These are phyloP conservation scores for Simmondsia chinensis DNA, from an alignment of 148 eudicot species.

Conservation along the genomic window DNA sequence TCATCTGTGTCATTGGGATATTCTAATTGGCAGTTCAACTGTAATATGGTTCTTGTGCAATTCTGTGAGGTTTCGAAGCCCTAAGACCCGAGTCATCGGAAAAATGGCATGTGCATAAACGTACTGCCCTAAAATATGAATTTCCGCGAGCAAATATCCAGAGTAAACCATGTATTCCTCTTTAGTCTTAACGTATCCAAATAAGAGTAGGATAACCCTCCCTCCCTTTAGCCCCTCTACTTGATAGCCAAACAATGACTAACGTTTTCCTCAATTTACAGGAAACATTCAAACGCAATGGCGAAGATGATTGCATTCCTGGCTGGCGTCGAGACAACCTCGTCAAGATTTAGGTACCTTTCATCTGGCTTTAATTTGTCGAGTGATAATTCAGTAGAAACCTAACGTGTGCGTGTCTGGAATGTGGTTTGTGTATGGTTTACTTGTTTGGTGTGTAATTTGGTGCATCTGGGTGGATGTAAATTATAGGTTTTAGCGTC, in stretches of 20 bases:
- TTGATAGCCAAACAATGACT: not conserved
- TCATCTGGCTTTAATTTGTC: slow-evolving; percentile 7
- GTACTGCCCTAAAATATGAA: too few relatives aligned
- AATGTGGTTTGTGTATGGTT: slow-evolving; percentile 20
- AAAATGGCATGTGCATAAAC: too few relatives aligned
- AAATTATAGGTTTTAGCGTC: slow-evolving; percentile 25
- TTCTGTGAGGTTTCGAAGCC: too few relatives aligned
- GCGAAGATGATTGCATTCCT: slow-evolving; percentile 27
- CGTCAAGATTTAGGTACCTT: slow-evolving; percentile 7
- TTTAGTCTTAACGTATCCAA: too few relatives aligned
- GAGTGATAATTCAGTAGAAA: slow-evolving; percentile 3
- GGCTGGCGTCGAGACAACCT: slow-evolving; percentile 1
- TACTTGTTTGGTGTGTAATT: slow-evolving; percentile 14
- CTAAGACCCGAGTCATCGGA: too few relatives aligned
- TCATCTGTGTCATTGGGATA: too few relatives aligned
- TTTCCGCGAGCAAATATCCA: too few relatives aligned
- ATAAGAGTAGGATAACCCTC: too few relatives aligned
- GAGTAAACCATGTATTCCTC: too few relatives aligned
- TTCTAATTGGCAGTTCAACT: not conserved
- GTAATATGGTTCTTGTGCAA: not conserved
- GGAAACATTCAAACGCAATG: slow-evolving; percentile 36
- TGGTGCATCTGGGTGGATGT: slow-evolving; percentile 33
- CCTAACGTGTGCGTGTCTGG: slow-evolving; percentile 9
- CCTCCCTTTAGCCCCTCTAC: not conserved
- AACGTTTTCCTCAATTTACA: slow-evolving; percentile 14